Conservation (phyloP, 768 basidiomycete genomes). For the Pulveroboletus sp. region DNA sequence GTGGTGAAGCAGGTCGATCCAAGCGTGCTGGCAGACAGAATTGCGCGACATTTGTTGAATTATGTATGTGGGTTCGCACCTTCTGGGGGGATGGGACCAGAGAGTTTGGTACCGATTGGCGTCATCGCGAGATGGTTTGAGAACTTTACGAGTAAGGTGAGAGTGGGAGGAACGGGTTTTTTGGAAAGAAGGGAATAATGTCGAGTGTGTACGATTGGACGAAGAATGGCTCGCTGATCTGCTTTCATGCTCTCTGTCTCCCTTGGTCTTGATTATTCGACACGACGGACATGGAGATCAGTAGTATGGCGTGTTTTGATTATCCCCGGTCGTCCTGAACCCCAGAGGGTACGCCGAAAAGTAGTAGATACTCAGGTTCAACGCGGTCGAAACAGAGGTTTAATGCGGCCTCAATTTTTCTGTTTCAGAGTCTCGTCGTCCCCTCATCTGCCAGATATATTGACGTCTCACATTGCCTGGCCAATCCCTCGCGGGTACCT, state of each 20-base stretch:
- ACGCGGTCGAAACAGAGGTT: neutral
- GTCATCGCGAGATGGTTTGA: conserved; percentile 71
- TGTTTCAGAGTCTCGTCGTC: too few relatives aligned
- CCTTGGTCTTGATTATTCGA: neutral
- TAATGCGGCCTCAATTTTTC: too few relatives aligned
- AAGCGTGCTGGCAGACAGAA: conserved; percentile 19
- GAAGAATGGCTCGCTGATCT: neutral
- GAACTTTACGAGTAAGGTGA: conserved; percentile 53
- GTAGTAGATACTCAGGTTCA: neutral
- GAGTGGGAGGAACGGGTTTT: conserved; percentile 55
- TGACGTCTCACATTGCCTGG: too few relatives aligned
- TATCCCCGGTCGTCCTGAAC: neutral
- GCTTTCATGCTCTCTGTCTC: neutral
- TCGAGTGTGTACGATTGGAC: neutral
- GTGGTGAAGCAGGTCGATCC: conserved; percentile 10
- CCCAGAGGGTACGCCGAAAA: neutral
- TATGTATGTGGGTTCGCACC: conserved; percentile 63
- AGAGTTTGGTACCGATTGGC: conserved; percentile 56
- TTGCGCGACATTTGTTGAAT: conserved; percentile 68
- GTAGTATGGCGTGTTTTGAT: neutral
- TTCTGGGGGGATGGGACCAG: conserved; percentile 42
- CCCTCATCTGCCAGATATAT: too few relatives aligned
- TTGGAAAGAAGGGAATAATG: conserved; percentile 40
- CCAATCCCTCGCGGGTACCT: too few relatives aligned
- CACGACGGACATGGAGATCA: neutral